A percentile compares a stretch with the other conserved stretches of the same genome.
These are phyloP conservation scores for Blastocystis sp. DNA, from an alignment of 352 stramenopile species.

Conservation along the genomic window DNA sequence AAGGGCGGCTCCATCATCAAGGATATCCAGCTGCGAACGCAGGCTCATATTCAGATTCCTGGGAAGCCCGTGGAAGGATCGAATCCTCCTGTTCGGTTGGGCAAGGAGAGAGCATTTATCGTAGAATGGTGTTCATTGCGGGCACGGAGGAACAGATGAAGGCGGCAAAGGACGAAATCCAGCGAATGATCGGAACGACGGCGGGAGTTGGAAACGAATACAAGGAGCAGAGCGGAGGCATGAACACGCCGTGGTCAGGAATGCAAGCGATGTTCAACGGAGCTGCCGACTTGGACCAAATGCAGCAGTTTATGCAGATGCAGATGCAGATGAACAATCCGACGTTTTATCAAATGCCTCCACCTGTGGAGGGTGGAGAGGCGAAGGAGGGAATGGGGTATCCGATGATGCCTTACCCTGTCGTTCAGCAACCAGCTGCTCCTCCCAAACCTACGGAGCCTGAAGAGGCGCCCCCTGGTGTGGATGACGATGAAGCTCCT, in stretches of 20 bases:
- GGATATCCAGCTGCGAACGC: slow-evolving; percentile 73
- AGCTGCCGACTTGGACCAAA: not conserved
- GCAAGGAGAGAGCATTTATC: slow-evolving; percentile 31
- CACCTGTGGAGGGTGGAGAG: not conserved
- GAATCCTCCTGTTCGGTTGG: slow-evolving; percentile 71
- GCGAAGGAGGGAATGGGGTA: not conserved
- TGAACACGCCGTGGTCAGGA: not conserved
- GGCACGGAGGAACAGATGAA: slow-evolving; percentile 65
- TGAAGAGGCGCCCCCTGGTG: not conserved
- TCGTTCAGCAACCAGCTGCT: not conserved
- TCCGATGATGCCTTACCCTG: not conserved
- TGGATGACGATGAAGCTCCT: slow-evolving; percentile 48
- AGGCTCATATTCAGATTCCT: slow-evolving; percentile 77
- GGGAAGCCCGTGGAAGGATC: slow-evolving; percentile 71
- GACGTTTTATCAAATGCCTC: not conserved
- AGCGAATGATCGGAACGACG: slow-evolving; percentile 66
- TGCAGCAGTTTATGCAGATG: slow-evolving; percentile 48
- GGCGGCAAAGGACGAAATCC: slow-evolving; percentile 72
- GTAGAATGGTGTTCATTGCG: slow-evolving; percentile 60
- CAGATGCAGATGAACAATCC: slow-evolving; percentile 19
- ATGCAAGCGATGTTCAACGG: slow-evolving; percentile 15
- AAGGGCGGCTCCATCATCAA: slow-evolving; percentile 77
- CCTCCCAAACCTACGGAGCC: not conserved
- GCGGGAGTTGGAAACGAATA: slow-evolving; percentile 18
- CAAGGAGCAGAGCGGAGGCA: not conserved